These are phyloP conservation scores for Saccharomycopsis phalli DNA, from an alignment of 1,139 yeast genomes.

Conservation along the genomic window DNA sequence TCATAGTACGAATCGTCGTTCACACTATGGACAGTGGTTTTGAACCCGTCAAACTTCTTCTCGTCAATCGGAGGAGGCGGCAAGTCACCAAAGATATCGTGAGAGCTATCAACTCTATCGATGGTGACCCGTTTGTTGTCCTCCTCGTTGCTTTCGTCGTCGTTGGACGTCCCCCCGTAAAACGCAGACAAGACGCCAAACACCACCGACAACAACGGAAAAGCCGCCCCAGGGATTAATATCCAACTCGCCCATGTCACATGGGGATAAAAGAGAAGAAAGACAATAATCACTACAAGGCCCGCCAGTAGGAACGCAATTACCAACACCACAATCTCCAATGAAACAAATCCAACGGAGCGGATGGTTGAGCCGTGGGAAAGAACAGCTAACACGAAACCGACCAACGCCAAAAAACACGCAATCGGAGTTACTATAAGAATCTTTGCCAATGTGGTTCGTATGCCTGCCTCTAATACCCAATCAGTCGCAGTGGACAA, in stretches of 20 bases:
- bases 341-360: constrained; percentile 26
- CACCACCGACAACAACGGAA: constrained; percentile 41
- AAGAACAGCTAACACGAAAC: constrained; percentile 25
- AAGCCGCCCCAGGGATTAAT: constrained; percentile 54
- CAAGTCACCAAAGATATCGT: constrained; percentile 14
- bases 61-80: constrained; percentile 14
- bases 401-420: constrained; percentile 58
- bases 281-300: constrained; percentile 43
- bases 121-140: constrained; percentile 30
- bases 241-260: constrained; percentile 65
- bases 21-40: constrained; percentile 1
- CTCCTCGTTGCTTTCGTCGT: constrained; percentile 26
- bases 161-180: constrained; percentile 20
- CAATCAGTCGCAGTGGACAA: constrained; percentile 32
- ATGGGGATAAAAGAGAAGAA: constrained; percentile 54
- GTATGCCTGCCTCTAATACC: constrained; percentile 43
- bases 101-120: constrained; percentile 22
- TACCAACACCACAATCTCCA: constrained; percentile 30
- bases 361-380: constrained; percentile 20
- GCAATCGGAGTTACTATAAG: constrained; percentile 78
- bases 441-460: constrained; percentile 60
- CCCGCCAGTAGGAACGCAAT: constrained; percentile 45
- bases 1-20: constrained; percentile 11
- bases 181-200: constrained; percentile 31
- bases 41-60: constrained; percentile 9